A percentile compares a stretch with the other conserved stretches of the same genome.
These are phyloP conservation scores for Monosporascus sp. DNA, from an alignment of 2,329 filamentous ascomycete species.

Conservation along the genomic window DNA sequence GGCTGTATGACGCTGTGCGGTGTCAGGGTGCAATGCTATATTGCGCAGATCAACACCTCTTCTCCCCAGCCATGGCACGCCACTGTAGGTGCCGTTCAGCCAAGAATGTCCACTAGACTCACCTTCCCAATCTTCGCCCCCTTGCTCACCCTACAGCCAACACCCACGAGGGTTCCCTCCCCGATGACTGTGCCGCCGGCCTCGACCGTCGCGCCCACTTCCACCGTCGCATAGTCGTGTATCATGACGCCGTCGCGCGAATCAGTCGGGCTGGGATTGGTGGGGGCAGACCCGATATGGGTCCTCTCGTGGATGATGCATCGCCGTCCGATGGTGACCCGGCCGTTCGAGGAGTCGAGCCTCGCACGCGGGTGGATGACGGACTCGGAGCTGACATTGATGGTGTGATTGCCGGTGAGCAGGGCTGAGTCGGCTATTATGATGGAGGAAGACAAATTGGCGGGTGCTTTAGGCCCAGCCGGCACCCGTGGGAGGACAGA, in stretches of 20 bases:
- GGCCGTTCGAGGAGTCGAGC: constrained; percentile 71
- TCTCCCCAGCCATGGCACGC: background rate
- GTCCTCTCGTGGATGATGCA: constrained; percentile 75
- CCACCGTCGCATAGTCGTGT: constrained; percentile 57
- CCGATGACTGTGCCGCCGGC: constrained; percentile 57
- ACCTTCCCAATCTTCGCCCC: constrained; percentile 61
- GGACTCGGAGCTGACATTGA: constrained; percentile 71
- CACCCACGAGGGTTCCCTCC: constrained; percentile 55
- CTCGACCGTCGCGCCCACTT: constrained; percentile 56
- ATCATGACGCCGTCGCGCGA: constrained; percentile 47
- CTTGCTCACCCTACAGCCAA: constrained; percentile 53
- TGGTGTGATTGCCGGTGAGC: constrained; percentile 66
- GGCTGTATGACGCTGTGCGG: constrained; percentile 55
- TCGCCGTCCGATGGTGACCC: constrained; percentile 73
- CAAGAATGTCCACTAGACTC: constrained; percentile 12
- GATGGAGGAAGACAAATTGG: constrained; percentile 55
- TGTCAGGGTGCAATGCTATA: constrained; percentile 66
- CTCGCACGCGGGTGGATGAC: constrained; percentile 83
- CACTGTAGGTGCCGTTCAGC: background rate
- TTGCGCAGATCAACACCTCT: constrained; percentile 1
- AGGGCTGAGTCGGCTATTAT: constrained; percentile 59
- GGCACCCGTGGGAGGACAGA: constrained; percentile 51
- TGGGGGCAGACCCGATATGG: constrained; percentile 43
- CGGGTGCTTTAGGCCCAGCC: constrained; percentile 54
- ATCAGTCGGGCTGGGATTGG: constrained; percentile 23